Evolutionary conservation across 129 eudicot genomes (phyloP), one percentile per base, ranked within the genome.

Genomic region (Rutidosis leptorrhynchoides): DNA sequence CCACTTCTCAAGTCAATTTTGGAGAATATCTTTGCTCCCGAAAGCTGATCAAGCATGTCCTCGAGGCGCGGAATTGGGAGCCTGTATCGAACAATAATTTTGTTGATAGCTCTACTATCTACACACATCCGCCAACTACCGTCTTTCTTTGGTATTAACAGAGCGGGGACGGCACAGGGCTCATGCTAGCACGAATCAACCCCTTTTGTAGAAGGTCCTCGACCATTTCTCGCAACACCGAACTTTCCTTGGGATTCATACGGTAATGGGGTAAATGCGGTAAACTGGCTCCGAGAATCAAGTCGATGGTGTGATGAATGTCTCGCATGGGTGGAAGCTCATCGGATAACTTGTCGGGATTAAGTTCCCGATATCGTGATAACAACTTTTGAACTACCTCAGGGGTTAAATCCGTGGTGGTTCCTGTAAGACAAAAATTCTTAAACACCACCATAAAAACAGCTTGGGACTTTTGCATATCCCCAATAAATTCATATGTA

Each of bases 41-140:
- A 7, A 0, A 69, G 8, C 15, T 15, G 7, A 1, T 56, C 65
- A 15, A 69, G 10, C 27, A 69, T 15, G 3, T 69, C 55, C 24
- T 56, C 16, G 0, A 37, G 1, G n/a, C 55, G 0, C 0, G 65
- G 65, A 10, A 56, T 37, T 0, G 42, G 0, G 3, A 40, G 11
- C 15, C 11, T 9, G 1, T 40, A 40, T 4, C 16, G 3, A 3
- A 40, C 11, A 2, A 65, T 69, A 9, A 56, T 55, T 2, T 68
- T 54, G 40, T 69, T 56, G 1, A 69, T 25, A 0, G 74, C 24
- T 1, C 74, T n/a, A 1, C 65, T 68, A 16, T 68, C 54, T 5
- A 68, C 26, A 30, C 64, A 52, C 35, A 68, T 33, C 6, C 73
- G 65, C 84, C 49, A 84, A 76, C 23, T 67, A 66, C 60, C 83